Conservation (phyloP, 139 green algal genomes). For the Auxenochlorella protothecoides region DNA sequence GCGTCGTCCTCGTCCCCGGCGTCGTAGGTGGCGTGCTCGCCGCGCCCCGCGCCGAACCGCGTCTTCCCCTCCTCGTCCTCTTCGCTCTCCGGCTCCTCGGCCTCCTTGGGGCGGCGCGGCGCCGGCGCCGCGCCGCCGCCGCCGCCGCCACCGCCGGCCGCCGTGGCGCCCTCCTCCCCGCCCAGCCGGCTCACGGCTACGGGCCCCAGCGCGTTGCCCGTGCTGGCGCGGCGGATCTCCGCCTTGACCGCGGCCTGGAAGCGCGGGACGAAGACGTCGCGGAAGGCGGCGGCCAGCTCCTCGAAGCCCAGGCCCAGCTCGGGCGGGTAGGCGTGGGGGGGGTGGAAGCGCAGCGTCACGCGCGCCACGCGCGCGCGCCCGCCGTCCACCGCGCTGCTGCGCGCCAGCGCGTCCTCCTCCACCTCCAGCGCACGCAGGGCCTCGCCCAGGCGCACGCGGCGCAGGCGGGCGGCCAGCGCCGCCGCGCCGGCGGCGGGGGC, state of each 20-base stretch:
- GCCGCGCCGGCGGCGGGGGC: constrained; percentile 5
- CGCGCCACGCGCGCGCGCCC: constrained; percentile 31
- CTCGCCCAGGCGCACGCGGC: constrained; percentile 74
- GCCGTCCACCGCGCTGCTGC: constrained; percentile 1
- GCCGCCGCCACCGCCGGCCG: constrained; percentile 4
- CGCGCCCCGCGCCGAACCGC: constrained; percentile 44
- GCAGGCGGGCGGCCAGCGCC: constrained; percentile 59
- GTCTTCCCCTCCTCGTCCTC: constrained; percentile 69
- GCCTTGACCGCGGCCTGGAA: constrained; percentile 30
- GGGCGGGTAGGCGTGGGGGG: constrained; percentile 38
- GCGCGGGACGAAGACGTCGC: constrained; percentile 42
- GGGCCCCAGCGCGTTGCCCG: not conserved
- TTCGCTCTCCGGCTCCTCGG: constrained; percentile 65
- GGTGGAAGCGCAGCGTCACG: constrained; percentile 38
- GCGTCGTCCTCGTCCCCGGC: constrained; percentile 65
- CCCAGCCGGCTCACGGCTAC: constrained; percentile 12
- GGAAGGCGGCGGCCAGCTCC: constrained; percentile 51
- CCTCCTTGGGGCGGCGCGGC: constrained; percentile 17
- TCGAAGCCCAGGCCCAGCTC: constrained; percentile 57
- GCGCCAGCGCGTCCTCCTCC: constrained; percentile 41
- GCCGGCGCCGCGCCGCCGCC: not conserved
- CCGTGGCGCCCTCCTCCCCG: constrained; percentile 25
- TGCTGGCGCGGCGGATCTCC: constrained; percentile 20
- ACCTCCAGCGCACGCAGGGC: constrained; percentile 49
- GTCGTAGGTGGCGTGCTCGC: constrained; percentile 63